These are phyloP conservation scores for Candida caryicola DNA, from an alignment of 805 yeast species.

Conservation along the genomic window DNA sequence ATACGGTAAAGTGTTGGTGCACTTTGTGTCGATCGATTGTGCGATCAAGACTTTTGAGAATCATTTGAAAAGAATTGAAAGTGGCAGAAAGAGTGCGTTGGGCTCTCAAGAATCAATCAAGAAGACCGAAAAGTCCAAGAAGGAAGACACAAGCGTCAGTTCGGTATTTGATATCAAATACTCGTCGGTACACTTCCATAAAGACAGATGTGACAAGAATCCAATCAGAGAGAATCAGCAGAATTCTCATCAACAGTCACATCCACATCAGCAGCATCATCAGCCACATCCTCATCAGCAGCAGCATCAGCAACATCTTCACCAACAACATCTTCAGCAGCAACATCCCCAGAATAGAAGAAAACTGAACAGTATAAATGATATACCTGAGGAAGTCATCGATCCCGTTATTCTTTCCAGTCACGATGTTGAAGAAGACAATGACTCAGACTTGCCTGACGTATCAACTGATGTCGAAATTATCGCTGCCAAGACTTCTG, in stretches of 20 bases:
- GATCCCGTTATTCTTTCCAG: background rate
- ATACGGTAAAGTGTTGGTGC: constrained; percentile 19
- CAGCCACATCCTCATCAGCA: too few species aligned
- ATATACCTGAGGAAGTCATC: constrained; percentile 2
- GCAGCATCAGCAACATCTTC: too few species aligned
- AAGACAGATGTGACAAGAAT: constrained; percentile 40
- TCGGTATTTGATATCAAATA: constrained; percentile 14
- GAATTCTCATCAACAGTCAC: too few species aligned
- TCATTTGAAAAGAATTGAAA: constrained; percentile 18
- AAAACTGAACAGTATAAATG: background rate
- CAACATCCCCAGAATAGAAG: background rate
- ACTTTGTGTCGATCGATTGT: constrained; percentile 45
- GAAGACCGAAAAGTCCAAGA: constrained; percentile 1
- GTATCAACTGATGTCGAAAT: constrained; percentile 1
- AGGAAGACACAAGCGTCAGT: constrained; percentile 13
- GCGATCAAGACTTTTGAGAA: constrained; percentile 46
- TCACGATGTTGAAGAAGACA: background rate
- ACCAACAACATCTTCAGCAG: too few species aligned
- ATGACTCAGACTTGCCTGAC: constrained; percentile 1
- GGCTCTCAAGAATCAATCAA: constrained; percentile 1
- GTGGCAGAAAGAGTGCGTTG: constrained; percentile 15
- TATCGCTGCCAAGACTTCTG: background rate
- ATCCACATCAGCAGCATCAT: too few species aligned
- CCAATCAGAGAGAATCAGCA: constrained; percentile 8
- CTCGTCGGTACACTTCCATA: constrained; percentile 22